Evolutionary conservation across 148 eudicot species (phyloP), one percentile per base, ranked within the genome.

Genomic region (Limonium bicolor): DNA sequence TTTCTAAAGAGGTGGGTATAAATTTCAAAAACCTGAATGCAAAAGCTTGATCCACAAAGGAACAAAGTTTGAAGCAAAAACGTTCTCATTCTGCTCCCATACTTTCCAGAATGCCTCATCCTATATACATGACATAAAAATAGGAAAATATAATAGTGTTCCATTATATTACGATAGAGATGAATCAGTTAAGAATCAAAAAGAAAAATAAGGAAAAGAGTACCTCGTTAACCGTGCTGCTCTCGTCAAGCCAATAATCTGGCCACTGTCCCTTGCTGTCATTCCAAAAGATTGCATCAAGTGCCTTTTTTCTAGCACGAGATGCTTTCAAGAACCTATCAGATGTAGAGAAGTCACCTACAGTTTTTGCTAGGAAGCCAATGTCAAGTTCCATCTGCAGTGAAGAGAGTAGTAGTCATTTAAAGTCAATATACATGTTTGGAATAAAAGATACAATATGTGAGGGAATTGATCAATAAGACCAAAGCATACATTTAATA

Each of bases 301-400:
- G 80, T 32, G 93, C 81, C 37, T 51, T 63, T 46, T 88, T 50
- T 61, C 97, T 72, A 23, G 69, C 65, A 29, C 50, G 50, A 41
- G 97, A 69, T 34, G 78, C 87, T 47, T 66, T 51, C 7, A 27
- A 20, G 51, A 80, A 88, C 18, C 42, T 60, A 11, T 5, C 36
- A 19, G 73, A 64, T 31, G 63, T 62, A 22, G 6, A 15, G 44
- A 36, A 25, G 36, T 84, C 84, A 54, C 84, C 84, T 14, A 46
- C 29, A 39, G 36, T 71, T 39, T 71, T 60, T 23, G 95, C 86
- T 48, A 88, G 64, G 67, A 46, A 74, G 36, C 72, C 58, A 50
- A 88, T 80, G 61, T 88, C 93, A 35, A 83, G 79, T 67, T 88
- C 94, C 87, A 88, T 77, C 97, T 88, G 71, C n/a, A 19, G 43